Evolutionary conservation across 2,329 filamentous ascomycete genomes (phyloP), one percentile per base, ranked within the genome.

Genomic region (Verticillium longisporum): DNA sequence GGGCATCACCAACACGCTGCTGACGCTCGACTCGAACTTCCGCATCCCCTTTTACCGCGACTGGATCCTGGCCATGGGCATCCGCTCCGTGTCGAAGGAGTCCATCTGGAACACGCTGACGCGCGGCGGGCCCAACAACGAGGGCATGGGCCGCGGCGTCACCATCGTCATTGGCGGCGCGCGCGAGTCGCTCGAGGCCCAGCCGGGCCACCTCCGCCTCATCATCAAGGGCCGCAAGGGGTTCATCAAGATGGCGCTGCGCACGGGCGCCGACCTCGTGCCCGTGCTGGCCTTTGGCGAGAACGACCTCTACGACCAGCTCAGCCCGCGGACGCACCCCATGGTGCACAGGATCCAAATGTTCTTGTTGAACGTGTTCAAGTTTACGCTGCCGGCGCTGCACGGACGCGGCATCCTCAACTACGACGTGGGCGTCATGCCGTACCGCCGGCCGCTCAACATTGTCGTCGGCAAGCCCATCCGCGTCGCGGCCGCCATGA

Each of bases 21-120:
- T 98, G 37, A 99, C 95, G 0, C 84, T 99, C n/a, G 95, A 98
- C 70, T 88, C 89, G 59, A 99, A 98, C 77, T 98, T 99, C 75
- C 88, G 91, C 59, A 89, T 97, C 41, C 95, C 95, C 0, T 83
- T 98, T 55, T 97, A 98, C 75, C 86, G 95, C 62, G 94, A 99
- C 74, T 98, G 97, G 74, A 87, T 94, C n/a, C 82, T 98, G 56
- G 85, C 88, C 56, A 88, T 97, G 82, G 95, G 95, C 6, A 80
- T 98, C 45, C 88, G 87, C 7, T 96, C 91, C 4, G 95, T 99
- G 10, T 96, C 91, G 1, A 90, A 92, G 68, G 91, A 97, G 72
- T 94, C 90, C 4, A 97, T 96, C 73, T 89, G 93, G 74, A 96
- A 97, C 70, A 80, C 95, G 7, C 82, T 99, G 15, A 90, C 85